Evolutionary conservation across 176 grass and related monocot species (phyloP).

Genomic region (Alopecurus myosuroides): DNA sequence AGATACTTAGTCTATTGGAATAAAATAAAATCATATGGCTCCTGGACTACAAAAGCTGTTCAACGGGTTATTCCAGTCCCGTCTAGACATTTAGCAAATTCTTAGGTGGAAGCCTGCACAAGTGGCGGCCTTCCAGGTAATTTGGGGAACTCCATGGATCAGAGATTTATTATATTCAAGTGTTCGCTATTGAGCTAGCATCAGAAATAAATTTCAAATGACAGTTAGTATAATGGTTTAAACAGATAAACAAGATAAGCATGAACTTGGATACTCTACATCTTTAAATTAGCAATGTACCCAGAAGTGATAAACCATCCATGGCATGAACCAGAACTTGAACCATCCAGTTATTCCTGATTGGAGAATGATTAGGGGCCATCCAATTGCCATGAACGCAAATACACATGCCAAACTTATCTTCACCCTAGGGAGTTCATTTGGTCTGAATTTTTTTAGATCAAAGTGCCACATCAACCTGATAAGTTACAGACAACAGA

Average conservation of each 20-base stretch:
- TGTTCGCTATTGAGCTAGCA: background rate
- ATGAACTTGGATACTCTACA: constrained; percentile 11
- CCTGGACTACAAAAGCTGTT: background rate
- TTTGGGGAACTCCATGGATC: background rate
- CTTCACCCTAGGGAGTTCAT: constrained; percentile 86
- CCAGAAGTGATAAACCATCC: constrained; percentile 98
- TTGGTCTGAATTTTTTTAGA: constrained; percentile 79
- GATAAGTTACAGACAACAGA: constrained; percentile 27
- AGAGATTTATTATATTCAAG: constrained; percentile 1
- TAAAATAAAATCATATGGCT: constrained; percentile 21
- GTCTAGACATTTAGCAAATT: background rate
- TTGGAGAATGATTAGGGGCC: constrained; percentile 91
- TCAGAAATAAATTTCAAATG: background rate
- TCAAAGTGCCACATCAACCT: constrained; percentile 93
- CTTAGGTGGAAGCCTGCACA: background rate
- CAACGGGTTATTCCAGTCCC: background rate
- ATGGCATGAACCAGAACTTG: constrained; percentile 98
- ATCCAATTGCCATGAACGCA: constrained; percentile 95
- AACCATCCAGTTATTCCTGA: constrained; percentile 83
- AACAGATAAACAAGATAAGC: constrained; percentile 4
- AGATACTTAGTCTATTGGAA: background rate
- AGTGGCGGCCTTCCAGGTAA: background rate
- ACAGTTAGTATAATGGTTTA: background rate
- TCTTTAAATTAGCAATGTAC: constrained; percentile 32
- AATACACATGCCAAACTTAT: constrained; percentile 90